phyloP scores from a whole-genome alignment of 1,284 basidiomycete genomes.

The Anthracocystis panici-leucophaei region DNA sequence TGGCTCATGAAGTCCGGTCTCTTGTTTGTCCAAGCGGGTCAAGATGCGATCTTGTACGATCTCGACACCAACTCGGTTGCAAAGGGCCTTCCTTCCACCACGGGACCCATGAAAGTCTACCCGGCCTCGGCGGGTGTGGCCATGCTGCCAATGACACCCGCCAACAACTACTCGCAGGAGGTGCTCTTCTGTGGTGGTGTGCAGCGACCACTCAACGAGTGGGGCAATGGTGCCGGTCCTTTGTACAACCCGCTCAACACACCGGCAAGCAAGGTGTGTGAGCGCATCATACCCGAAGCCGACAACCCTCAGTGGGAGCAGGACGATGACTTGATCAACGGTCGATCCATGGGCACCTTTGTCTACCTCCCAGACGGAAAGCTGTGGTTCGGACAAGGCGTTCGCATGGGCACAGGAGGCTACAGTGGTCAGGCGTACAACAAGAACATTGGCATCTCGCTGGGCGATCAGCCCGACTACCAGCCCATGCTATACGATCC shows the following conservation, averaged over 20 bases:
- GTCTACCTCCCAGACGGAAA: slow-evolving; percentile 82
- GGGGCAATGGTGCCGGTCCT: slow-evolving; percentile 60
- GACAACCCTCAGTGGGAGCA: slow-evolving; percentile 39
- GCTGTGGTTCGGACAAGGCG: slow-evolving; percentile 62
- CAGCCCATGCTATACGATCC: slow-evolving; percentile 82
- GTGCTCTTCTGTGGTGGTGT: slow-evolving; percentile 89
- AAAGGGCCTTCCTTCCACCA: slow-evolving; percentile 34
- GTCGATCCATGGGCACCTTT: slow-evolving; percentile 61
- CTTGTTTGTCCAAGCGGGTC: slow-evolving; percentile 60
- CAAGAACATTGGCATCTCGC: slow-evolving; percentile 63
- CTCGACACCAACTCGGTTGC: slow-evolving; percentile 33
- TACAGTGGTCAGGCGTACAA: slow-evolving; percentile 80
- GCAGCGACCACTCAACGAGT: slow-evolving; percentile 71
- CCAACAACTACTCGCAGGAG: slow-evolving; percentile 86
- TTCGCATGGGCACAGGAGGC: slow-evolving; percentile 73
- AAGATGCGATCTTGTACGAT: slow-evolving; percentile 43
- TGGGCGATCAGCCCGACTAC: slow-evolving; percentile 75
- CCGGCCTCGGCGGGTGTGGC: slow-evolving; percentile 89
- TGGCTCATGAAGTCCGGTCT: slow-evolving; percentile 58
- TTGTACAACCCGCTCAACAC: slow-evolving; percentile 41
- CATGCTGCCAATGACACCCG: slow-evolving; percentile 89
- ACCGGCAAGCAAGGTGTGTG: slow-evolving; percentile 53
- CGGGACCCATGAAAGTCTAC: slow-evolving; percentile 74
- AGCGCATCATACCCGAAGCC: slow-evolving; percentile 56
- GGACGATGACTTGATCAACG: slow-evolving; percentile 57